Percentiles rank a stretch among this genome's conserved stretches.
These are phyloP conservation scores for Colletotrichum musae DNA, from an alignment of 2,329 filamentous ascomycete species.

Conservation along the genomic window DNA sequence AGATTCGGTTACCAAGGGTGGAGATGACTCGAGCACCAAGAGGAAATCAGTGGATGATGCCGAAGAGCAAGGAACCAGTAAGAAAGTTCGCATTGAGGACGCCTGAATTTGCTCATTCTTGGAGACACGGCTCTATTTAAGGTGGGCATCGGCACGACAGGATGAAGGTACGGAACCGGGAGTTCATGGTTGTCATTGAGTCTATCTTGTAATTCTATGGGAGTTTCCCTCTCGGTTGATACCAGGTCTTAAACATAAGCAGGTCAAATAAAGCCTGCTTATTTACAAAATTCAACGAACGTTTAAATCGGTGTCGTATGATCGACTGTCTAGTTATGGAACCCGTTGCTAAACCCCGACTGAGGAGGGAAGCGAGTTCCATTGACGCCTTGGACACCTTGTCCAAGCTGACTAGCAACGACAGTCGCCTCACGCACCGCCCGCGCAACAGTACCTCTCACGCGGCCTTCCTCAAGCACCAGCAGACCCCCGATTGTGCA, in stretches of 20 bases:
- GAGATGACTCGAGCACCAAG: slow-evolving; percentile 56
- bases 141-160: background rate
- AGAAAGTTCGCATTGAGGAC: slow-evolving; percentile 61
- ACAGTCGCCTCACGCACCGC: slow-evolving; percentile 80
- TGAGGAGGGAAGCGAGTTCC: slow-evolving; percentile 55
- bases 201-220: slow-evolving; percentile 30
- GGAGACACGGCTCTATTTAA: background rate
- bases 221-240: slow-evolving; percentile 37
- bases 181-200: slow-evolving; percentile 28
- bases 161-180: slow-evolving; percentile 4
- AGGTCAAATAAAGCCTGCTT: slow-evolving; percentile 8
- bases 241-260: slow-evolving; percentile 25
- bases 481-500: slow-evolving; percentile 83
- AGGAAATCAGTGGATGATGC: slow-evolving; percentile 58
- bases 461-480: slow-evolving; percentile 80
- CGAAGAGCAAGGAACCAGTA: slow-evolving; percentile 50
- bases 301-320: background rate
- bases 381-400: slow-evolving; percentile 63
- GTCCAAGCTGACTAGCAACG: slow-evolving; percentile 75
- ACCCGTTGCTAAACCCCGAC: slow-evolving; percentile 18
- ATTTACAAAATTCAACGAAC: slow-evolving; percentile 3
- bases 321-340: background rate
- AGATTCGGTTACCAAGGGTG: slow-evolving; percentile 55
- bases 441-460: slow-evolving; percentile 76
- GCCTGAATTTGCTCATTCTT: slow-evolving; percentile 9